Evolutionary conservation across 225 moss, liverwort and hornwort genomes (phyloP).

Genomic region (Sphagnum contortum): DNA sequence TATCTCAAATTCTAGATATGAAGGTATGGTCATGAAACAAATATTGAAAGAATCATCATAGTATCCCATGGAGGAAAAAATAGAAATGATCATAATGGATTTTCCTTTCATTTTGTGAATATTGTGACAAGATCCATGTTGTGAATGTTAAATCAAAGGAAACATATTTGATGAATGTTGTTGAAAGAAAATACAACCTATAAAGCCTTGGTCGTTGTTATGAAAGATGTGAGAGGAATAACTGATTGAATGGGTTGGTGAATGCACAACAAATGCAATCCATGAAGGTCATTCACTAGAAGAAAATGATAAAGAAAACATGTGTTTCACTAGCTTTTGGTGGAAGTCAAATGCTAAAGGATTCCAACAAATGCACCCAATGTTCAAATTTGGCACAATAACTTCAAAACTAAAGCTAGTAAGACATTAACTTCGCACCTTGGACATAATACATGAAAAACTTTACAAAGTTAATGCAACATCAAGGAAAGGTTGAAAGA

Average conservation of each 20-base stretch:
- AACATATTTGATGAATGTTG: no score
- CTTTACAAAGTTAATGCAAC: no score
- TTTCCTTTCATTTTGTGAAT: no score
- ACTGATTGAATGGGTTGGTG: background rate
- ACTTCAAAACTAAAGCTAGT: slow-evolving; percentile 21
- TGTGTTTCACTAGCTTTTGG: slow-evolving; percentile 13
- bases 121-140: no score
- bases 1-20: slow-evolving; percentile 16
- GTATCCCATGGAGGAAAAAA: no score
- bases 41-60: no score
- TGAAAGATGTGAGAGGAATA: no score
- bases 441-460: background rate
- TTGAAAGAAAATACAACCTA: no score
- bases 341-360: slow-evolving; percentile 11
- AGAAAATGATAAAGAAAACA: slow-evolving; percentile 12
- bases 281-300: slow-evolving; percentile 14
- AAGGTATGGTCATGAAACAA: slow-evolving; percentile 11
- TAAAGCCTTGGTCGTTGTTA: no score
- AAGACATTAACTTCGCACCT: background rate
- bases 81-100: no score
- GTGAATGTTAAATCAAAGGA: no score
- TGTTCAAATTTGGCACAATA: slow-evolving; percentile 8
- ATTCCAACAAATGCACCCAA: slow-evolving; percentile 1
- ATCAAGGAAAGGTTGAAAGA: no score
- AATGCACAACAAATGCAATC: slow-evolving; percentile 17